Base-by-base conservation (phyloP, 768 basidiomycete genomes). In the Tylopilus vinaceipallidus region DNA sequence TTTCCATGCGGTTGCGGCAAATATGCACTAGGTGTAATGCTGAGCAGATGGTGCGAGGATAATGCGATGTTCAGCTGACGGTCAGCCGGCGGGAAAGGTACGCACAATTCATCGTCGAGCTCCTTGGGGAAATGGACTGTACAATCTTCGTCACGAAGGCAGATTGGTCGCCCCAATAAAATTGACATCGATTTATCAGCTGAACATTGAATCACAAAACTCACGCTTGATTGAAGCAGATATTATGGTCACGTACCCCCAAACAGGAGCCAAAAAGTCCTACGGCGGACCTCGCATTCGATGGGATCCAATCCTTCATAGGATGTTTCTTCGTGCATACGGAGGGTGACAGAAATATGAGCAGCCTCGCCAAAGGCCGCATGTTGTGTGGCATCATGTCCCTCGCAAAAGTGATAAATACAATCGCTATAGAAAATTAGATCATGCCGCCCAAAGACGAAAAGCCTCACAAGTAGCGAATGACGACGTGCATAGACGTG, bases 101-200 rank as follows among this genome's bases (percentile, higher is more conserved):
- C 87, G 60, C 69, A 91, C 89, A 90, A 91, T 73, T 91, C 89
- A 64, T 92, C 89, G 68, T 92, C 89, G 50, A 92, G 73, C 69
- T 92, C 89, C 68, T 85, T 88, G 23, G 90, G 90, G 71, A 91
- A 91, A 65, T 90, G 84, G 3, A 90, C 81, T 9, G 89, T 91
- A 68, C 91, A 93, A 66, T 95, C 92, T 65, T 94, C 93, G 61
- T 93, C 90, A 45, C 89, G 80, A 61, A 94, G 74, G 66, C 84
- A 89, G 55, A 93, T 89, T 33, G 91, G 90, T 51, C 91, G 77
- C 16, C 88, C 89, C 38, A 92, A 75, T 35, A 93, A 73, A 58
- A 92, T 86, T 41, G 88, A 86, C 85, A 87, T 88, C 16, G 90
- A 91, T 70, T 92, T 92, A 66, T 95, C 93, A 54, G 90, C 90